These are phyloP conservation scores for Hypoxylon sp. DNA, from an alignment of 2,329 filamentous ascomycete genomes.

Conservation along the genomic window DNA sequence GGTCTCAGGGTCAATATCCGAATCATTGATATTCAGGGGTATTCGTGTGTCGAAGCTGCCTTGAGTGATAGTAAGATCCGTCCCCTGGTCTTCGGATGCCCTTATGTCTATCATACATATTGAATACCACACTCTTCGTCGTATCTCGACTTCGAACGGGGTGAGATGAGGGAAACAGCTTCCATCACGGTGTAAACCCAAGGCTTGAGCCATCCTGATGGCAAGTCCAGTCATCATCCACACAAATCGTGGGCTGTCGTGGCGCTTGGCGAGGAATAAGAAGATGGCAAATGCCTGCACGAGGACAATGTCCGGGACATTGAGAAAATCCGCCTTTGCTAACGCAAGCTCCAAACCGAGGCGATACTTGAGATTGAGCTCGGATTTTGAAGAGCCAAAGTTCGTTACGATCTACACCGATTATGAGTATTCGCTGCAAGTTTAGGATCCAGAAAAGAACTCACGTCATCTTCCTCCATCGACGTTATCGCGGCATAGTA, in stretches of 20 bases:
- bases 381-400: conserved; percentile 56
- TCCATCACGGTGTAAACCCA: conserved; percentile 72
- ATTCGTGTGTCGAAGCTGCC: conserved; percentile 70
- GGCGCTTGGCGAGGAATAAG: conserved; percentile 64
- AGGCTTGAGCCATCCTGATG: conserved; percentile 69
- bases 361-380: conserved; percentile 57
- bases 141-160: conserved; percentile 72
- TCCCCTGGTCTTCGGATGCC: conserved; percentile 73
- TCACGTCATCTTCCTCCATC: conserved; percentile 69
- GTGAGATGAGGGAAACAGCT: conserved; percentile 63
- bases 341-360: conserved; percentile 62
- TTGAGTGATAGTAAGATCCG: conserved; percentile 70
- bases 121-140: conserved; percentile 72
- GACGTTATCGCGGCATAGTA: conserved; percentile 69
- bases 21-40: conserved; percentile 64
- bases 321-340: conserved; percentile 63
- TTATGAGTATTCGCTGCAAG: background rate
- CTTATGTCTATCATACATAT: conserved; percentile 71
- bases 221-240: conserved; percentile 72
- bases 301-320: conserved; percentile 63
- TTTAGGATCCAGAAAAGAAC: conserved; percentile 35
- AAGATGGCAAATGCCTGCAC: conserved; percentile 67
- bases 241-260: conserved; percentile 57
- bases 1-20: conserved; percentile 58
- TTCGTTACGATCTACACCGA: conserved; percentile 50